Conservation (phyloP, 1,139 yeast species). For the Diutina neorugosa region DNA sequence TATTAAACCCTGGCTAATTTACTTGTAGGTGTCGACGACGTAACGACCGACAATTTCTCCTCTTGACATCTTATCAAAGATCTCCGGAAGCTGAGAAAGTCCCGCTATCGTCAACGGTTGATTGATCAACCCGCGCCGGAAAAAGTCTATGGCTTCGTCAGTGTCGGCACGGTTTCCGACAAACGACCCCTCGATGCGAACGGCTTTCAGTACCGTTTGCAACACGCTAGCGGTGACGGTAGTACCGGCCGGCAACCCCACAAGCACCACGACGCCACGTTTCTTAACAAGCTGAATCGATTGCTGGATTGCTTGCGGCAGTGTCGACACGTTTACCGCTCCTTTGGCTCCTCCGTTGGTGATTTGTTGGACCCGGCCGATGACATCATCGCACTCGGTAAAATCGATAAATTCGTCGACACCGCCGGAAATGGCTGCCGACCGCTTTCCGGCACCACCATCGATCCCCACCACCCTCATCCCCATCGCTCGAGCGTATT, state of each 20-base stretch:
- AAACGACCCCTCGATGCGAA: conserved; percentile 60
- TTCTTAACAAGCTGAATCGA: conserved; percentile 62
- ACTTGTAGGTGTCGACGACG: conserved; percentile 48
- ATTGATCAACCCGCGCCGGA: conserved; percentile 52
- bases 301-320: conserved; percentile 58
- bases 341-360: conserved; percentile 80
- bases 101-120: conserved; percentile 61
- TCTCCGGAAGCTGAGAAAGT: conserved; percentile 44
- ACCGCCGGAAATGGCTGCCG: conserved; percentile 43
- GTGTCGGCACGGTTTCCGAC: conserved; percentile 78
- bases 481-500: conserved; percentile 78
- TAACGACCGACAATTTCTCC: conserved; percentile 67
- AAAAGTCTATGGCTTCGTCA: conserved; percentile 67
- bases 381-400: conserved; percentile 40
- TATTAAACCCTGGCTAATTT: conserved; percentile 5
- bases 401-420: conserved; percentile 65
- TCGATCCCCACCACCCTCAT: conserved; percentile 66
- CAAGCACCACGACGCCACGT: conserved; percentile 67
- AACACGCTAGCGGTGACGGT: conserved; percentile 50
- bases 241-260: conserved; percentile 71
- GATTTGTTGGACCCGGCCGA: conserved; percentile 39
- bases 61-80: conserved; percentile 56
- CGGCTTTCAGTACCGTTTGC: conserved; percentile 51
- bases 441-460: conserved; percentile 55
- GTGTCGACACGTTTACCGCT: conserved; percentile 68